Conservation (phyloP, 768 basidiomycete genomes). For the Agaricus subrufescens region DNA sequence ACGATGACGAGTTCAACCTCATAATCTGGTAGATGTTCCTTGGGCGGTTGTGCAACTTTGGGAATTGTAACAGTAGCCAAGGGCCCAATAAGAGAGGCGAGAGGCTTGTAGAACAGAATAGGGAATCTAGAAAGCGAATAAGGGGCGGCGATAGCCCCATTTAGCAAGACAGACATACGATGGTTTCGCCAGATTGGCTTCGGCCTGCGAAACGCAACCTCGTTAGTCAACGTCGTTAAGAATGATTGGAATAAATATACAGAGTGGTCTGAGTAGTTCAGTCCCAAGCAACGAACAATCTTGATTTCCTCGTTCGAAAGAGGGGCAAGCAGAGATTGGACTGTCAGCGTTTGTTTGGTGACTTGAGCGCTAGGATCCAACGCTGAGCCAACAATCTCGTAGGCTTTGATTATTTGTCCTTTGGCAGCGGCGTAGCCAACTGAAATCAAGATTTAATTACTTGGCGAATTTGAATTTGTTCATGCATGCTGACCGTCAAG, state of each 20-base stretch:
- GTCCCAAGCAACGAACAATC: conserved; percentile 69
- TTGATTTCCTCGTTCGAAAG: conserved; percentile 63
- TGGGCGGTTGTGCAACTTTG: conserved; percentile 60
- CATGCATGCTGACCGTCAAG: conserved; percentile 48
- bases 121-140: conserved; percentile 44
- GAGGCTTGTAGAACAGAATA: conserved; percentile 77
- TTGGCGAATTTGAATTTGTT: neutral
- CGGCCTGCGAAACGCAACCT: conserved; percentile 39
- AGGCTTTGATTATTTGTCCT: conserved; percentile 54
- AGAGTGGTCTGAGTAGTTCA: conserved; percentile 86
- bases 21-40: conserved; percentile 73
- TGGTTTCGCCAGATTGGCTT: conserved; percentile 60
- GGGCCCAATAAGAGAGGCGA: conserved; percentile 66
- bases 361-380: conserved; percentile 65
- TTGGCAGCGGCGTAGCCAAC: conserved; percentile 56
- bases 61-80: conserved; percentile 63
- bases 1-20: conserved; percentile 81
- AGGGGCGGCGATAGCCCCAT: neutral
- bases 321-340: conserved; percentile 65
- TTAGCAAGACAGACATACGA: conserved; percentile 34
- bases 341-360: conserved; percentile 59
- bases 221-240: neutral
- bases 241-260: conserved; percentile 27
- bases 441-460: conserved; percentile 19
- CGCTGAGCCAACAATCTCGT: conserved; percentile 68